Evolutionary conservation across 768 basidiomycete species (phyloP).

Genomic region (Boletus sp.): DNA sequence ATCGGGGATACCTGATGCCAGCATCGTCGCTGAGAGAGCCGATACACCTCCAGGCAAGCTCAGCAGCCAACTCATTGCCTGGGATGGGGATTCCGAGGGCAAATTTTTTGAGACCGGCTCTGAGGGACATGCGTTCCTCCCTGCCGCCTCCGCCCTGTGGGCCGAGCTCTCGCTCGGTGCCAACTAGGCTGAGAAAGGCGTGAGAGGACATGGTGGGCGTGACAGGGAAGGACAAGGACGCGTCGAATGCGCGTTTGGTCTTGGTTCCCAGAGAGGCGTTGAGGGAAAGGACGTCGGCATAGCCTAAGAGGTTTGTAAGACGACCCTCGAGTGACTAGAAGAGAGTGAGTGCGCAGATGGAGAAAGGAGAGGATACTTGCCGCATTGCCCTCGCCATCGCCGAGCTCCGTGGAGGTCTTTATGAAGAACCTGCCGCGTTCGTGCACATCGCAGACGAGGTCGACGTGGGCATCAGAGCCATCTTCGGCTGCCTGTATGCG

Average conservation of each 20-base stretch:
- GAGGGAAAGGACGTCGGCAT: conserved; percentile 84
- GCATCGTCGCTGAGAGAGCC: conserved; percentile 68
- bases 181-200: conserved; percentile 70
- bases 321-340: conserved; percentile 72
- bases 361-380: conserved; percentile 44
- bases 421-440: conserved; percentile 76
- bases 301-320: conserved; percentile 85
- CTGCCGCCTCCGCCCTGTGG: conserved; percentile 22
- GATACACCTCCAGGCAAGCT: conserved; percentile 75
- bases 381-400: conserved; percentile 91
- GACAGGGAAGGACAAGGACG: conserved; percentile 60
- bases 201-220: conserved; percentile 58
- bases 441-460: conserved; percentile 72
- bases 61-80: conserved; percentile 79
- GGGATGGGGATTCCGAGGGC: conserved; percentile 13
- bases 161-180: conserved; percentile 71
- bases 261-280: conserved; percentile 83
- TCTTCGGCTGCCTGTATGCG: conserved; percentile 56
- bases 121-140: conserved; percentile 51
- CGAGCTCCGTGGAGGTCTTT: conserved; percentile 85
- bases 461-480: conserved; percentile 61
- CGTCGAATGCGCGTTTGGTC: conserved; percentile 80
- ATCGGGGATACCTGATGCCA: conserved; percentile 61
- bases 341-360: background rate
- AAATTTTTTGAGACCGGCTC: conserved; percentile 53